Conservation (phyloP, 106 monocot genomes). For the Dendrobium officinale region DNA sequence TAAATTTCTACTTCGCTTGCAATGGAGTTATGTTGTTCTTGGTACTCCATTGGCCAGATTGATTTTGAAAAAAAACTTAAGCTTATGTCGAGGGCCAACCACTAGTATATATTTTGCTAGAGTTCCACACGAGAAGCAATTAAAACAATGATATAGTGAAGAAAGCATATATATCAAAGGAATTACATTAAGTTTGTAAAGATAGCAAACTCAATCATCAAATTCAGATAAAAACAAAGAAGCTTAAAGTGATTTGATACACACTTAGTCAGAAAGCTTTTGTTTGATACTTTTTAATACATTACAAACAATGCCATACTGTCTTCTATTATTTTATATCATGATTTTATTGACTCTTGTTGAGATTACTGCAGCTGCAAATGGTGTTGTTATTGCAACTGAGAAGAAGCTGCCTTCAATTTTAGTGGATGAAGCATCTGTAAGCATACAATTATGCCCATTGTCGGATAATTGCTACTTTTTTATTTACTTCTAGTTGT, state of each 20-base stretch:
- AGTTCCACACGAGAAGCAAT: too few relatives aligned
- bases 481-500: neutral
- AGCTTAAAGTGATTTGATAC: neutral
- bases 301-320: neutral
- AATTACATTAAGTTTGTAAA: too few relatives aligned
- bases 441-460: constrained; percentile 28
- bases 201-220: too few relatives aligned
- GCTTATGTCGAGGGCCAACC: too few relatives aligned
- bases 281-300: neutral
- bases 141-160: too few relatives aligned
- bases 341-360: neutral
- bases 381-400: constrained; percentile 94
- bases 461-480: neutral
- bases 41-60: too few relatives aligned
- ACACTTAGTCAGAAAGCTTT: neutral
- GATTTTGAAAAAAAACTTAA: too few relatives aligned
- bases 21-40: too few relatives aligned
- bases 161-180: too few relatives aligned
- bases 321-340: neutral
- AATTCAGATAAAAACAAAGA: too few relatives aligned
- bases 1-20: too few relatives aligned
- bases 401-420: constrained; percentile 99
- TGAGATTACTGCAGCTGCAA: constrained; percentile 55
- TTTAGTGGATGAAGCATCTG: constrained; percentile 90
- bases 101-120: too few relatives aligned